Base-by-base conservation (phyloP, 2,329 filamentous ascomycete species). In the Calonectria naviculata region DNA sequence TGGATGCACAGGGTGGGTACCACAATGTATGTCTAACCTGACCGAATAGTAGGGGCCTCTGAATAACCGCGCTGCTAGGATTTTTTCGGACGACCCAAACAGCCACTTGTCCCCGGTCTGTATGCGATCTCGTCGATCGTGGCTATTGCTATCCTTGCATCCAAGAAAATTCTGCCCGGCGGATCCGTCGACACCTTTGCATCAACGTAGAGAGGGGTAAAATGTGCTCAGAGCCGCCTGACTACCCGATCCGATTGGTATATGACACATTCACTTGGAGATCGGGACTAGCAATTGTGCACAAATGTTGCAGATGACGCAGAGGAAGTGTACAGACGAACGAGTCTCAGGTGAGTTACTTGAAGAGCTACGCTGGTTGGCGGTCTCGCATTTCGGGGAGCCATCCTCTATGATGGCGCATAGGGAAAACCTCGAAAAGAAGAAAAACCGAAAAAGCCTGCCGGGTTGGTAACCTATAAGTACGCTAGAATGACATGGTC, bases 1-100 rank as follows among this genome's bases (percentile, higher is more conserved):
- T 58, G 60, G 60, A 38, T 31, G 31, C 49, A 47, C 7, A 47
- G 42, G 21, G 60, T 69, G 67, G 49, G 42, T 69, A 41, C 36
- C 21, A 24, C 4, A 21, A 12, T 56, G 38, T 54, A 12, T 56
- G 38, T 54, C 58, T 47, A 15, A 58, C 58, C 19, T 36, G 8
- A 17, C 47, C 28, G 12, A 47, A 47, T 24, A 29, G 24, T n/a
- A 49, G n/a, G 34, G 34, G 21, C 36, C 49, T 28, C 8, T 47
- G 21, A 52, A 47, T 42, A 46, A 38, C 38, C 28, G 56, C 28
- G 46, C 21, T 26, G n/a, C 31, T 38, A 38, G 34, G 5, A 36
- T 21, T 17, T 36, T 38, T 56, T 56, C 31, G 21, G 15, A 15
- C n/a, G 21, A 24, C 31, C 31, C 34, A 36, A 38, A 36, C n/a